Evolutionary conservation across 768 basidiomycete species (phyloP).

Genomic region (Boletus vermiculosoides): DNA sequence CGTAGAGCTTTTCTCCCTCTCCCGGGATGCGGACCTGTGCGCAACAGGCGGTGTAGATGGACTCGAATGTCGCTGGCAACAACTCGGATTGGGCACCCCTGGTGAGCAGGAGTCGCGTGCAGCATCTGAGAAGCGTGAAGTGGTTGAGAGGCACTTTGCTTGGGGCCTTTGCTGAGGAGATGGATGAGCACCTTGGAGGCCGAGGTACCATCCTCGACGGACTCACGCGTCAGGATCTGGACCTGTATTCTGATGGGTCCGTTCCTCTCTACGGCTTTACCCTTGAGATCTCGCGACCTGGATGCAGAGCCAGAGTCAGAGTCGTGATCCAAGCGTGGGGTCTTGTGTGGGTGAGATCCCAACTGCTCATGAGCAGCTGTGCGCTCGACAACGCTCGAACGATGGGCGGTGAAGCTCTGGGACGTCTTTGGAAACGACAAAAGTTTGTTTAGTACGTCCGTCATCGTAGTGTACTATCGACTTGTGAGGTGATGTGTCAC

Average conservation of each 20-base stretch:
- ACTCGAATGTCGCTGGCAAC: constrained; percentile 52
- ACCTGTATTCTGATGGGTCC: constrained; percentile 51
- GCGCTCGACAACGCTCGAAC: constrained; percentile 36
- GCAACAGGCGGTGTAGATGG: constrained; percentile 56
- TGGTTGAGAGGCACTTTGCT: constrained; percentile 14
- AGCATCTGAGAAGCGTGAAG: constrained; percentile 33
- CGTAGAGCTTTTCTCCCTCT: constrained; percentile 58
- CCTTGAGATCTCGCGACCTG: constrained; percentile 43
- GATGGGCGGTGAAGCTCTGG: constrained; percentile 45
- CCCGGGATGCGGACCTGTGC: constrained; percentile 51
- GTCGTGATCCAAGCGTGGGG: constrained; percentile 62
- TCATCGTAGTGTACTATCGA: constrained; percentile 27
- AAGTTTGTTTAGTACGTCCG: constrained; percentile 37
- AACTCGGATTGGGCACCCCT: constrained; percentile 29
- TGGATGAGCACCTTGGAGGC: neutral
- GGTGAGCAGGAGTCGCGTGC: constrained; percentile 43
- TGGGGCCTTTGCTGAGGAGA: constrained; percentile 10
- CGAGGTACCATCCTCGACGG: neutral
- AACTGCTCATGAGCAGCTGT: constrained; percentile 40
- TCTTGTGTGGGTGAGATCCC: constrained; percentile 65
- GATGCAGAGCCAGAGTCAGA: constrained; percentile 67
- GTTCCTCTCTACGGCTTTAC: constrained; percentile 23
- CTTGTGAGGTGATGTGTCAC: neutral
- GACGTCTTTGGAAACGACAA: constrained; percentile 53
- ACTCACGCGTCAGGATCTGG: constrained; percentile 42